These are phyloP conservation scores for Colletotrichum karsti DNA, from an alignment of 2,329 filamentous ascomycete species.

Conservation along the genomic window DNA sequence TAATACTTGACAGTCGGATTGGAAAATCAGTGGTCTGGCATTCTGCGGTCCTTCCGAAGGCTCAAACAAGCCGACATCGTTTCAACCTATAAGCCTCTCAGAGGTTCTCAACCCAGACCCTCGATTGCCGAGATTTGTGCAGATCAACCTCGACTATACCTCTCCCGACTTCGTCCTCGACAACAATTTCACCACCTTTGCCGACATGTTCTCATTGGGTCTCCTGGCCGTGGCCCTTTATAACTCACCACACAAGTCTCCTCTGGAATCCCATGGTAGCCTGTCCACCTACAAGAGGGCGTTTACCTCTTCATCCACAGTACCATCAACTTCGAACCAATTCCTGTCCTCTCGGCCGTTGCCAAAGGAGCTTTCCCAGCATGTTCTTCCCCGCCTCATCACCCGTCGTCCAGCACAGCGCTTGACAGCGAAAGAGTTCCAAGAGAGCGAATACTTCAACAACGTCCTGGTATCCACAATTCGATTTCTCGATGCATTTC, in stretches of 20 bases:
- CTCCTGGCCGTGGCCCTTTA: constrained; percentile 90
- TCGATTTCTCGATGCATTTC: constrained; percentile 89
- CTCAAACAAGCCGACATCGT: constrained; percentile 77
- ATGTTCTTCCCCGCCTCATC: constrained; percentile 86
- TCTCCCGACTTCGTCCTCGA: constrained; percentile 96
- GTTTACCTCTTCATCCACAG: constrained; percentile 79
- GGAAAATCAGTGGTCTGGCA: constrained; percentile 95
- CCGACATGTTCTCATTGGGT: constrained; percentile 94
- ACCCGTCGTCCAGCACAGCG: constrained; percentile 88
- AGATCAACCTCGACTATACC: constrained; percentile 91
- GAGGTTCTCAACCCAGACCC: constrained; percentile 89
- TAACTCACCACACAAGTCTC: constrained; percentile 91
- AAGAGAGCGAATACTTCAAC: constrained; percentile 95
- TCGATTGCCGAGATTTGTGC: constrained; percentile 81
- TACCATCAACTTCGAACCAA: constrained; percentile 83
- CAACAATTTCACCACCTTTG: constrained; percentile 81
- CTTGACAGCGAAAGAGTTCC: constrained; percentile 89
- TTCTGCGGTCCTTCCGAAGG: constrained; percentile 86
- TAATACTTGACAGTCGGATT: constrained; percentile 76
- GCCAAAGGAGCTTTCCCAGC: constrained; percentile 78
- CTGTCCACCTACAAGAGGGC: constrained; percentile 85
- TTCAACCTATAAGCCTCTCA: constrained; percentile 82
- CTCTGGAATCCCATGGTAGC: constrained; percentile 83
- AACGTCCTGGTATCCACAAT: constrained; percentile 97
- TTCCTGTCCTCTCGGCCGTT: constrained; percentile 83